These are phyloP conservation scores for Orbilia oligospora DNA, from an alignment of 2,329 filamentous ascomycete genomes.

Conservation along the genomic window DNA sequence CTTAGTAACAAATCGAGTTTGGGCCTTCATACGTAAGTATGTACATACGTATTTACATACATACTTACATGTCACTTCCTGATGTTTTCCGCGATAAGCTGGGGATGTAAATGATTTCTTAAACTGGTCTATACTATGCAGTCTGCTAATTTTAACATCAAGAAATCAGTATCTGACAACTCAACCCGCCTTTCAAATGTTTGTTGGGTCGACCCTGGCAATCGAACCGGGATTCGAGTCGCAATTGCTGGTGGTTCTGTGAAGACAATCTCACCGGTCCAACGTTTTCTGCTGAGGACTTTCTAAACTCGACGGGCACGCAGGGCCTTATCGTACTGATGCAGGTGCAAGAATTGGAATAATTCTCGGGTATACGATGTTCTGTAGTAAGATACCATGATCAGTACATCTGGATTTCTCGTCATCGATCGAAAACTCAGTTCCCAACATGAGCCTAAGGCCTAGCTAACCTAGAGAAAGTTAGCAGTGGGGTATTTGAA, in stretches of 20 bases:
- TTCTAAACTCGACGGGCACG: slow-evolving; percentile 27
- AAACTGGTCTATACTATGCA: slow-evolving; percentile 52
- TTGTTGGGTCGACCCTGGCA: slow-evolving; percentile 39
- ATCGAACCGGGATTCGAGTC: slow-evolving; percentile 6
- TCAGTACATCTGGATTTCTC: neutral
- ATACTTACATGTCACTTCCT: neutral
- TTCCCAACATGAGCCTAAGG: slow-evolving; percentile 1
- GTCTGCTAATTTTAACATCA: slow-evolving; percentile 54
- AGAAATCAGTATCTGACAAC: slow-evolving; percentile 52
- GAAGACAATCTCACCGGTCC: slow-evolving; percentile 1
- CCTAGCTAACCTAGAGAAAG: neutral
- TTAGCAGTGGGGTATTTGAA: neutral
- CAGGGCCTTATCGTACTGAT: slow-evolving; percentile 6
- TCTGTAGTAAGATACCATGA: neutral
- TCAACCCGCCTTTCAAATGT: slow-evolving; percentile 35
- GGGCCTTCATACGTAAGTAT: neutral
- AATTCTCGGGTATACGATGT: neutral
- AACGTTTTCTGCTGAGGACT: neutral
- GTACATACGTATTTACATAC: neutral
- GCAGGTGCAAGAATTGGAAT: neutral
- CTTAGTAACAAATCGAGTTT: neutral
- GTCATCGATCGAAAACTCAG: slow-evolving; percentile 15
- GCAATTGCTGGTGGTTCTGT: neutral
- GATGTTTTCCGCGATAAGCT: slow-evolving; percentile 42
- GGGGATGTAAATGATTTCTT: slow-evolving; percentile 16